Percentiles rank a stretch among this genome's conserved stretches.
Conservation (phyloP, 2,329 filamentous ascomycete genomes). For the Penicillium frequentans region DNA sequence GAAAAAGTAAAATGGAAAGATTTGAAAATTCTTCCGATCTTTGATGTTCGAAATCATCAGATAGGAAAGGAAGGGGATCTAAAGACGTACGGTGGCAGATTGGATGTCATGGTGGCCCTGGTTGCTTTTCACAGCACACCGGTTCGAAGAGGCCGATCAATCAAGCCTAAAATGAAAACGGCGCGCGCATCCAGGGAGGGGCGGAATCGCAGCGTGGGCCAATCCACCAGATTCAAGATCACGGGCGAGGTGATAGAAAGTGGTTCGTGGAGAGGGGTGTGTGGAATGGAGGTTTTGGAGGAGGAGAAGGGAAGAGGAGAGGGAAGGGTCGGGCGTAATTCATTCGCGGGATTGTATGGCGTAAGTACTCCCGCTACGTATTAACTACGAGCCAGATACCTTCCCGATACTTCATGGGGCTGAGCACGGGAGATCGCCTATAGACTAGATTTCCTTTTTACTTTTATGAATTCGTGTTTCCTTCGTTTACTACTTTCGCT, state of each 20-base stretch:
- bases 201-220: conserved; percentile 6
- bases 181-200: conserved; percentile 36
- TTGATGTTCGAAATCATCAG: background rate
- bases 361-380: conserved; percentile 20
- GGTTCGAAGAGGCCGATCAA: conserved; percentile 36
- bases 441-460: background rate
- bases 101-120: conserved; percentile 54
- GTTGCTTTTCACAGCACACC: conserved; percentile 29
- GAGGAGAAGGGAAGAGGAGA: conserved; percentile 17
- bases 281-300: conserved; percentile 16
- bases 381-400: conserved; percentile 17
- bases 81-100: conserved; percentile 61
- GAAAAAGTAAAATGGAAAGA: conserved; percentile 6
- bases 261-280: conserved; percentile 10
- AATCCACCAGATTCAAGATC: conserved; percentile 10
- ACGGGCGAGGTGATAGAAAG: conserved; percentile 11
- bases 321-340: conserved; percentile 18
- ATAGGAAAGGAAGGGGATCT: background rate
- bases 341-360: conserved; percentile 14
- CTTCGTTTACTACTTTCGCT: background rate
- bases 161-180: conserved; percentile 33
- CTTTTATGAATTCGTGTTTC: background rate
- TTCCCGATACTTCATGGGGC: conserved; percentile 17
- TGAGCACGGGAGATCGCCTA: conserved; percentile 18
- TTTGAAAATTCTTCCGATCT: background rate